A percentile compares a stretch with the other conserved stretches of the same genome.
phyloP scores from a whole-genome alignment of 768 basidiomycete genomes.

The Epithele typhae region DNA sequence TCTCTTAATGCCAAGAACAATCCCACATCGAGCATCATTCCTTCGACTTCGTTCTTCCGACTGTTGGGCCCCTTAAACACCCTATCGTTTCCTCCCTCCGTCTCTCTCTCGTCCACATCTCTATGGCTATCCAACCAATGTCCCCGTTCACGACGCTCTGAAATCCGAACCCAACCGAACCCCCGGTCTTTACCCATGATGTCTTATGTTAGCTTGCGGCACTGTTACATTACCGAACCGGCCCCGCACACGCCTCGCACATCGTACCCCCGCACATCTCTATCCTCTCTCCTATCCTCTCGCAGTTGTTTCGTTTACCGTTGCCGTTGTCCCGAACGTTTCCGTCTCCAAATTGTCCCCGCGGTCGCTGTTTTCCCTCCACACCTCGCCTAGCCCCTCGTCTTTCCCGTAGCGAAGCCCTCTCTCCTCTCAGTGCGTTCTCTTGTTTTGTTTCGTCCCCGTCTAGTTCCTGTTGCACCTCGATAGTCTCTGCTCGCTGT shows the following conservation, averaged over 20 bases:
- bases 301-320: not conserved
- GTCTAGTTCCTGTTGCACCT: conserved; percentile 21
- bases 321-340: conserved; percentile 7
- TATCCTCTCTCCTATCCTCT: conserved; percentile 13
- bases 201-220: conserved; percentile 20
- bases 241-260: conserved; percentile 6
- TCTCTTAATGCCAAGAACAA: not conserved
- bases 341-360: not conserved
- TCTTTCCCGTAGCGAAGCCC: conserved; percentile 16
- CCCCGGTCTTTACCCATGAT: conserved; percentile 15
- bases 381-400: conserved; percentile 5
- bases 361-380: not conserved
- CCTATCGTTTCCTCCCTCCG: conserved; percentile 10
- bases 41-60: conserved; percentile 15
- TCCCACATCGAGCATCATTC: not conserved
- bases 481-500: conserved; percentile 15
- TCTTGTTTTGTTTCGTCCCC: conserved; percentile 16
- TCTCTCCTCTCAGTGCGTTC: conserved; percentile 15
- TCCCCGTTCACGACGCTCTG: conserved; percentile 20
- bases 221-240: conserved; percentile 18
- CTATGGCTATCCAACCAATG: conserved; percentile 18
- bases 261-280: not conserved
- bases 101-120: not conserved
- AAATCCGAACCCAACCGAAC: too few relatives aligned
- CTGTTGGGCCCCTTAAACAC: conserved; percentile 10